Conservation (phyloP, 768 basidiomycete species). For the Tricholoma terreum region DNA sequence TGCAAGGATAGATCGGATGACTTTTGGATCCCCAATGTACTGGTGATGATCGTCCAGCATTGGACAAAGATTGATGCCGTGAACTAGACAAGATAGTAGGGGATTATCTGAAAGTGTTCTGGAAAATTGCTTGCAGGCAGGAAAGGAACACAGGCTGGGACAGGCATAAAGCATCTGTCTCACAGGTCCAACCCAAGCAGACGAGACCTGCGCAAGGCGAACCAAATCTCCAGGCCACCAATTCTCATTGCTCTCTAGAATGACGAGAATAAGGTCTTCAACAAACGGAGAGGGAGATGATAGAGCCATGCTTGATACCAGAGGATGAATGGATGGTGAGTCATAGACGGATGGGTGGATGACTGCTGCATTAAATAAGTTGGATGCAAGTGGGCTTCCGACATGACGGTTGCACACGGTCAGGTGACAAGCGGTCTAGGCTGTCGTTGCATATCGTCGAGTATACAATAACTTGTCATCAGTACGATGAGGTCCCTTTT, state of each 20-base stretch:
- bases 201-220: constrained; percentile 48
- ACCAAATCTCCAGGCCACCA: constrained; percentile 56
- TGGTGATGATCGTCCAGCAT: constrained; percentile 13
- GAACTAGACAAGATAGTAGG: constrained; percentile 33
- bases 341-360: no score
- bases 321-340: not conserved
- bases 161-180: constrained; percentile 43
- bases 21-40: constrained; percentile 28
- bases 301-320: not conserved
- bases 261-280: constrained; percentile 51
- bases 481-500: no score
- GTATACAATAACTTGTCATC: no score
- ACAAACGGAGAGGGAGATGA: constrained; percentile 28
- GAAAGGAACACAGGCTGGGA: constrained; percentile 41
- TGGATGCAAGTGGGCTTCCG: no score
- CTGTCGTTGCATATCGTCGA: no score
- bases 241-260: constrained; percentile 45
- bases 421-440: constrained; percentile 2
- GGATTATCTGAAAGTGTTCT: constrained; percentile 38
- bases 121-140: constrained; percentile 39
- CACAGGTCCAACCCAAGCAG: constrained; percentile 43
- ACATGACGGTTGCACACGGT: no score
- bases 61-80: constrained; percentile 42
- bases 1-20: constrained; percentile 40
- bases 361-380: no score